phyloP scores from a whole-genome alignment of 2,329 filamentous ascomycete species.

The Fusarium sp. region DNA sequence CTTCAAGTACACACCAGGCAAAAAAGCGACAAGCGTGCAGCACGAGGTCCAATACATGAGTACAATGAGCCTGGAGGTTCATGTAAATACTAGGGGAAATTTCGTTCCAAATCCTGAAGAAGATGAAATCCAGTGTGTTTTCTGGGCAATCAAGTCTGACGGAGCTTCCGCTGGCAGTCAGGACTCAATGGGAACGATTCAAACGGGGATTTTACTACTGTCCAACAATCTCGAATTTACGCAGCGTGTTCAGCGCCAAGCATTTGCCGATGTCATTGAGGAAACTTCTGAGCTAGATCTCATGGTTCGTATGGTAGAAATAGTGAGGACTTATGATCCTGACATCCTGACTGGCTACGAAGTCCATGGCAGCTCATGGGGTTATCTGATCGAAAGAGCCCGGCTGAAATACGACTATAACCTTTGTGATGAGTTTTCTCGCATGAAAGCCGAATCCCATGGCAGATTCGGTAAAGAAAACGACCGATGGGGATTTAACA shows the following conservation, averaged over 20 bases:
- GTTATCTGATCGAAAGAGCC: slow-evolving; percentile 92
- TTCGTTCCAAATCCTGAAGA: slow-evolving; percentile 89
- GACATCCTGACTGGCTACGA: slow-evolving; percentile 96
- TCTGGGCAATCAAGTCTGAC: slow-evolving; percentile 89
- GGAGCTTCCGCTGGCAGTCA: slow-evolving; percentile 65
- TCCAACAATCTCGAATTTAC: slow-evolving; percentile 70
- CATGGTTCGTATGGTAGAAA: slow-evolving; percentile 85
- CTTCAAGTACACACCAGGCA: slow-evolving; percentile 86
- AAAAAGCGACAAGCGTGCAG: slow-evolving; percentile 78
- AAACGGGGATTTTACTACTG: slow-evolving; percentile 78
- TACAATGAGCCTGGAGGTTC: slow-evolving; percentile 91
- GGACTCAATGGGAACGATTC: slow-evolving; percentile 59
- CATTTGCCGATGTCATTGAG: slow-evolving; percentile 72
- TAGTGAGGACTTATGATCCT: slow-evolving; percentile 86
- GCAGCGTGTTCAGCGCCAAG: slow-evolving; percentile 70
- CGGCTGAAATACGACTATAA: slow-evolving; percentile 88
- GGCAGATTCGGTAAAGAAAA: slow-evolving; percentile 86
- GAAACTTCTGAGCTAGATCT: slow-evolving; percentile 86
- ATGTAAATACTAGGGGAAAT: slow-evolving; percentile 85
- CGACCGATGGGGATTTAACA: slow-evolving; percentile 93
- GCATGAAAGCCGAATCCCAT: slow-evolving; percentile 85
- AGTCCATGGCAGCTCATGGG: slow-evolving; percentile 93
- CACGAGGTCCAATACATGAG: slow-evolving; percentile 96
- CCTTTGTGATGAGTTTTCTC: slow-evolving; percentile 89
- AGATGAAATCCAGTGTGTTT: slow-evolving; percentile 87